Conservation (phyloP, 345 rosid genomes). For the Psidium friedrichsthalianum region DNA sequence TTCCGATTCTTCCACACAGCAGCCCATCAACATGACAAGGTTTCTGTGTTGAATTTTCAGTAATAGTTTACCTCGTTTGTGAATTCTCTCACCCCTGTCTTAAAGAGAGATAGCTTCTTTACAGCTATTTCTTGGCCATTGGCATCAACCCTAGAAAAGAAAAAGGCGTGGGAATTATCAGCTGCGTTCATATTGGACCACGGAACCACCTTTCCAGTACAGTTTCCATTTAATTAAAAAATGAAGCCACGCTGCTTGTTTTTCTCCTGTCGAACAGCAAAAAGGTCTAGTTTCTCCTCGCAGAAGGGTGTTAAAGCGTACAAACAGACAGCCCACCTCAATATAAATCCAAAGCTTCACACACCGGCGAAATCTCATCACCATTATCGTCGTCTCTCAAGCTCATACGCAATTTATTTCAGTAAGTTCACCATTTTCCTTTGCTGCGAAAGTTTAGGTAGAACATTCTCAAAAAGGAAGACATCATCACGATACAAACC, state of each 20-base stretch:
- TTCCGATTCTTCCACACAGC: constrained; percentile 60
- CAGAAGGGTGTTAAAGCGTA: neutral
- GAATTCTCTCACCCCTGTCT: constrained; percentile 68
- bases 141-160: constrained; percentile 33
- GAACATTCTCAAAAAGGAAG: neutral
- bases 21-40: constrained; percentile 60
- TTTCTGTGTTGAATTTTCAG: constrained; percentile 67
- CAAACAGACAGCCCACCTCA: neutral
- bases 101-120: constrained; percentile 51
- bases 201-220: neutral
- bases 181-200: neutral
- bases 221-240: neutral
- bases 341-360: neutral
- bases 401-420: neutral
- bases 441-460: neutral
- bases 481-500: neutral
- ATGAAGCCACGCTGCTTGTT: neutral
- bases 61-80: constrained; percentile 62
- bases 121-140: constrained; percentile 62
- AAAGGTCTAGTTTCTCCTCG: neutral
- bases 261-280: neutral
- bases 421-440: neutral
- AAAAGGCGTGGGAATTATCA: neutral
- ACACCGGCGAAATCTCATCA: neutral
- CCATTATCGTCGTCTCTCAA: neutral